Conservation (phyloP, 2,329 filamentous ascomycete genomes). For the Fusarium pseudograminearum region DNA sequence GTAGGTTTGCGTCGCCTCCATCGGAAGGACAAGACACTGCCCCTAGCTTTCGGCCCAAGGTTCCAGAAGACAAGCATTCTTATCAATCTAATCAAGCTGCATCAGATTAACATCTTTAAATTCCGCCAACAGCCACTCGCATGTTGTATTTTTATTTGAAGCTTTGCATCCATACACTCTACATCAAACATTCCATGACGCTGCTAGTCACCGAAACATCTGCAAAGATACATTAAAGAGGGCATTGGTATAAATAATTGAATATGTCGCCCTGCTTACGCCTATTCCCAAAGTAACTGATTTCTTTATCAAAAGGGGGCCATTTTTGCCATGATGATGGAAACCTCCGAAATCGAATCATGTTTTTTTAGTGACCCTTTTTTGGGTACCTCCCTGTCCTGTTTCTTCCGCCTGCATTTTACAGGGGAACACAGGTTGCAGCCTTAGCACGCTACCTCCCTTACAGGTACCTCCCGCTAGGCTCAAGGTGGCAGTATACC, state of each 20-base stretch:
- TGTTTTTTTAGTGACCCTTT: slow-evolving; percentile 25
- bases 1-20: neutral
- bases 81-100: slow-evolving; percentile 50
- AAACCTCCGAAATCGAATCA: slow-evolving; percentile 49
- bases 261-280: slow-evolving; percentile 8
- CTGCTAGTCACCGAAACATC: neutral
- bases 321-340: slow-evolving; percentile 33
- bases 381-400: slow-evolving; percentile 39
- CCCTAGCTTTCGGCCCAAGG: slow-evolving; percentile 27
- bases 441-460: slow-evolving; percentile 24
- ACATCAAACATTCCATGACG: neutral
- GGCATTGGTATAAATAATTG: neutral
- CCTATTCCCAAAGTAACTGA: neutral
- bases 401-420: slow-evolving; percentile 42
- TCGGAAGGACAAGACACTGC: slow-evolving; percentile 12
- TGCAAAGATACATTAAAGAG: neutral
- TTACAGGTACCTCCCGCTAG: slow-evolving; percentile 9
- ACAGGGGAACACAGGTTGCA: slow-evolving; percentile 18
- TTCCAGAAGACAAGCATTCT: slow-evolving; percentile 43
- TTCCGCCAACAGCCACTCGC: neutral
- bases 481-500: slow-evolving; percentile 28
- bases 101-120: slow-evolving; percentile 41
- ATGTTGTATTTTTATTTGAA: neutral
- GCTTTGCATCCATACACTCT: too few relatives aligned
- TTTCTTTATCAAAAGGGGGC: slow-evolving; percentile 24